These are phyloP conservation scores for Cyberlindnera meyerae DNA, from an alignment of 805 yeast species.

Conservation along the genomic window DNA sequence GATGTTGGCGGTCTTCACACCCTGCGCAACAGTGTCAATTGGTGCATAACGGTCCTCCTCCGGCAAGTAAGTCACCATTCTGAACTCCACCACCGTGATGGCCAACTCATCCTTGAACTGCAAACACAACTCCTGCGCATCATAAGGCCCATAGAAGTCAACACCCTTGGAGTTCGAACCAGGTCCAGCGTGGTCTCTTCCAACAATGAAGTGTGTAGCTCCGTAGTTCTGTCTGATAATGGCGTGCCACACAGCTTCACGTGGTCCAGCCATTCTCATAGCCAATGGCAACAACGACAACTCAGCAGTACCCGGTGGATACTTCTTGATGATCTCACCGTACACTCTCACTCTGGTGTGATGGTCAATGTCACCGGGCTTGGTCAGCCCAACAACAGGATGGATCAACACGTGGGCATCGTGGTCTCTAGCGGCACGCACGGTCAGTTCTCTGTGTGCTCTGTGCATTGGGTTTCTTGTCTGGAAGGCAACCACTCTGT, in stretches of 20 bases:
- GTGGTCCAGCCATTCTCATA: conserved; percentile 99
- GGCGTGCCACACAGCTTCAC: conserved; percentile 98
- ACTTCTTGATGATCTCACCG: conserved; percentile 85
- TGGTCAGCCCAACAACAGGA: conserved; percentile 95
- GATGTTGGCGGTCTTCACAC: conserved; percentile 78
- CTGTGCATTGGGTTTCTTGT: conserved; percentile 99
- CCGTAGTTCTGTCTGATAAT: conserved; percentile 94
- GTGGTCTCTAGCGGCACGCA: conserved; percentile 91
- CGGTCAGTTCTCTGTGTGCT: conserved; percentile 94
- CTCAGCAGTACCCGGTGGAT: conserved; percentile 91
- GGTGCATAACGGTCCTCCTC: conserved; percentile 95
- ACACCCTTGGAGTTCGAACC: conserved; percentile 84
- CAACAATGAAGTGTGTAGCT: conserved; percentile 94
- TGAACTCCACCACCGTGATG: conserved; percentile 90
- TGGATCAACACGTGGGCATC: conserved; percentile 86
- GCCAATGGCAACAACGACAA: conserved; percentile 87
- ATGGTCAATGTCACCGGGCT: conserved; percentile 97
- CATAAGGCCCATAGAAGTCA: conserved; percentile 95
- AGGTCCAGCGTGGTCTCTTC: conserved; percentile 98
- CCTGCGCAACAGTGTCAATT: conserved; percentile 80
- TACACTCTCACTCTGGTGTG: conserved; percentile 96
- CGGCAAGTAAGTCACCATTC: conserved; percentile 94
- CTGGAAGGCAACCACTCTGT: conserved; percentile 90
- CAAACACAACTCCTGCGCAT: conserved; percentile 87
- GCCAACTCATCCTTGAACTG: conserved; percentile 70